These are phyloP conservation scores for Ajuga reptans DNA, from an alignment of 305 asterid species.

Conservation along the genomic window DNA sequence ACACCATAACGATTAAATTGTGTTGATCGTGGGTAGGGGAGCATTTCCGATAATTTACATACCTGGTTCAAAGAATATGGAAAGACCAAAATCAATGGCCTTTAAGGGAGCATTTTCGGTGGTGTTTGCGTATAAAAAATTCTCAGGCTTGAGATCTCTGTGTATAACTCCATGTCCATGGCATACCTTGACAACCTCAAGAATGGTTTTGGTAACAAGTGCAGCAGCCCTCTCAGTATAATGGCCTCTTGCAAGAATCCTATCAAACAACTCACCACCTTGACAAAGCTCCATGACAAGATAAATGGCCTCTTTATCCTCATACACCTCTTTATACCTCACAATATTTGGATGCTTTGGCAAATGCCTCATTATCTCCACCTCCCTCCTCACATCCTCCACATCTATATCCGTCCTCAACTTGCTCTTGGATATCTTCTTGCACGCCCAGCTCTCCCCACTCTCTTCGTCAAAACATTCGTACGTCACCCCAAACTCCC, in stretches of 20 bases:
- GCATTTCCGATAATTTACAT: no score
- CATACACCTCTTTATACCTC: conserved; percentile 61
- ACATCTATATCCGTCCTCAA: conserved; percentile 62
- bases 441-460: conserved; percentile 60
- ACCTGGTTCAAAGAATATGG: conserved; percentile 74
- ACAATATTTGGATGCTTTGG: conserved; percentile 76
- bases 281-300: conserved; percentile 90
- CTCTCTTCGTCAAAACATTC: conserved; percentile 38
- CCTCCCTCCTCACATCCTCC: conserved; percentile 90
- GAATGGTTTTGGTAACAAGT: conserved; percentile 61
- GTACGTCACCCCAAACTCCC: conserved; percentile 86
- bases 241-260: conserved; percentile 76
- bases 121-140: conserved; percentile 50
- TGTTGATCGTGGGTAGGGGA: no score
- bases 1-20: no score
- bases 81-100: conserved; percentile 92
- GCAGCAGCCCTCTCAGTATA: conserved; percentile 88
- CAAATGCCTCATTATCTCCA: conserved; percentile 79
- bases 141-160: conserved; percentile 85
- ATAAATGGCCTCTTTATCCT: conserved; percentile 69
- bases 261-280: conserved; percentile 88
- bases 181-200: conserved; percentile 94
- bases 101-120: conserved; percentile 59
- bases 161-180: conserved; percentile 85
- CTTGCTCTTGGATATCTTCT: conserved; percentile 71